Percentiles rank a stretch among this genome's conserved stretches.
phyloP scores from a whole-genome alignment of 2,329 filamentous ascomycete genomes.

The Pseudogymnoascus destructans region DNA sequence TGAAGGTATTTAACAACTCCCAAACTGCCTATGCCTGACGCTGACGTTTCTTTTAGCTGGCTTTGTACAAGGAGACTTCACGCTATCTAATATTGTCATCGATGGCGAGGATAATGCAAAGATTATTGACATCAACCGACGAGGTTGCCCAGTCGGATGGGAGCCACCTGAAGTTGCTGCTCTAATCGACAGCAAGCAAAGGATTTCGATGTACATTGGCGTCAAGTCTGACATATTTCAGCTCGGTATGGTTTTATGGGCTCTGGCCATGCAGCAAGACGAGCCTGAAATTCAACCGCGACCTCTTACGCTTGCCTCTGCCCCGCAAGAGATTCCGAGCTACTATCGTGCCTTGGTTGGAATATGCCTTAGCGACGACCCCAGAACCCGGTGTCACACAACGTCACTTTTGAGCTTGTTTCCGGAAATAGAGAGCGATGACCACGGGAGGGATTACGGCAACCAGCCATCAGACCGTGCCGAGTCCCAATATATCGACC shows the following conservation, averaged over 20 bases:
- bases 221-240: conserved; percentile 96
- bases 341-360: conserved; percentile 70
- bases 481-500: conserved; percentile 10
- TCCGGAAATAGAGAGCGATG: conserved; percentile 30
- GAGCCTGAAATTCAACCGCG: conserved; percentile 72
- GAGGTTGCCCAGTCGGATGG: conserved; percentile 96
- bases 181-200: conserved; percentile 76
- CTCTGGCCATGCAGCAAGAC: conserved; percentile 72
- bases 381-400: conserved; percentile 60
- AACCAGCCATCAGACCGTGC: background rate
- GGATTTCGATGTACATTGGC: conserved; percentile 93
- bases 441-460: background rate
- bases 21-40: background rate
- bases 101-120: conserved; percentile 74
- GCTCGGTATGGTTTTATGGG: conserved; percentile 94
- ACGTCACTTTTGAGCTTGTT: conserved; percentile 58
- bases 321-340: conserved; percentile 52
- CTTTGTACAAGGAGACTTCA: conserved; percentile 96
- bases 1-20: conserved; percentile 35
- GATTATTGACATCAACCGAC: conserved; percentile 95
- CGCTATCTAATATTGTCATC: conserved; percentile 91
- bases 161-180: conserved; percentile 83
- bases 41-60: conserved; percentile 39
- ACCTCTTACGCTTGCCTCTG: conserved; percentile 43
- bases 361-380: conserved; percentile 63